Conservation (phyloP, 108 stramenopile genomes). For the Chaetoceros muelleri region DNA sequence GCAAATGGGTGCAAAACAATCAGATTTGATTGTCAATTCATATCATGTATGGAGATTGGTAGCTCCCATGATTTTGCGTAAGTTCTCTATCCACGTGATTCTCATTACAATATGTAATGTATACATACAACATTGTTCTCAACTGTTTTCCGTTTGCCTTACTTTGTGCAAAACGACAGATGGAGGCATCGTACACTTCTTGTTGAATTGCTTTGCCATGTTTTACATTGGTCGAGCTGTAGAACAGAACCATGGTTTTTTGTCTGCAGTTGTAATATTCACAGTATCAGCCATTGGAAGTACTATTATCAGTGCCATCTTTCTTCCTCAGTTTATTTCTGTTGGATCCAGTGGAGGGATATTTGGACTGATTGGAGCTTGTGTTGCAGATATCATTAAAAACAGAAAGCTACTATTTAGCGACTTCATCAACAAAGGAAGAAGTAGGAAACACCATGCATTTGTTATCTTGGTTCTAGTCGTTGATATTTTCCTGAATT, state of each 20-base stretch:
- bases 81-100: background rate
- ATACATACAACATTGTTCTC: no score
- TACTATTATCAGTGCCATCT: constrained; percentile 79
- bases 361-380: constrained; percentile 83
- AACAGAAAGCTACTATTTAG: constrained; percentile 81
- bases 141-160: no score
- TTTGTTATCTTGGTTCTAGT: constrained; percentile 50
- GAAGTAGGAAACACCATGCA: constrained; percentile 23
- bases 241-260: constrained; percentile 75
- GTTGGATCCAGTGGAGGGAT: constrained; percentile 92
- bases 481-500: constrained; percentile 73
- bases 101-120: no score
- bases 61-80: constrained; percentile 79
- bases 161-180: no score
- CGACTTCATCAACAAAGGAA: constrained; percentile 47
- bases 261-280: constrained; percentile 58
- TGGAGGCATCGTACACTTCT: constrained; percentile 87
- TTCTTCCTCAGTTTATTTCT: constrained; percentile 80
- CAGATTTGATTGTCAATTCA: constrained; percentile 69
- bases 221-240: constrained; percentile 81
- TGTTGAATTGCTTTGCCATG: constrained; percentile 87
- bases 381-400: constrained; percentile 78
- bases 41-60: constrained; percentile 82
- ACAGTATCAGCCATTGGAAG: constrained; percentile 82
- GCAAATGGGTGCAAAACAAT: constrained; percentile 75